Percentiles rank a stretch among this genome's conserved stretches.
Evolutionary conservation across 2,329 filamentous ascomycete genomes (phyloP).

Genomic region (Endocalyx cinctus): DNA sequence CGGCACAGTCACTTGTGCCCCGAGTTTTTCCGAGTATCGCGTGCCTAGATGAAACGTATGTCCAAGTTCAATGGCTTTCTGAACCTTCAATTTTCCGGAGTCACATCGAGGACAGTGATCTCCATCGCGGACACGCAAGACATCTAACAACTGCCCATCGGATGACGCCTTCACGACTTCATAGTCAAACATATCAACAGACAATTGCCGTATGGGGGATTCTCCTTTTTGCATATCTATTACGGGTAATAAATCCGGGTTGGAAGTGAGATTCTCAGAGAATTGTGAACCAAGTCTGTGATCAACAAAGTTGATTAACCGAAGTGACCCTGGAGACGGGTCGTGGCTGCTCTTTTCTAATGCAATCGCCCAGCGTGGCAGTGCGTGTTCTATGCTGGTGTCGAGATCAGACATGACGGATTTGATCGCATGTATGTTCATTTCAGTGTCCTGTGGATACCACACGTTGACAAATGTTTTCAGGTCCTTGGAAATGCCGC

Average conservation of each 20-base stretch:
- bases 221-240: no score
- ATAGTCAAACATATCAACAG: no score
- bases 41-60: slow-evolving; percentile 95
- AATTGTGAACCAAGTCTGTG: slow-evolving; percentile 26
- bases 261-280: slow-evolving; percentile 8
- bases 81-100: slow-evolving; percentile 56
- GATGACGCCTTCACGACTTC: no score
- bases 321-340: slow-evolving; percentile 9
- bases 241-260: no score
- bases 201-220: no score
- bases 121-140: slow-evolving; percentile 61
- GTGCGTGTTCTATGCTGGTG: slow-evolving; percentile 59
- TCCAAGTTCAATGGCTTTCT: slow-evolving; percentile 80
- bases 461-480: slow-evolving; percentile 66
- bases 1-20: slow-evolving; percentile 54
- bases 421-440: slow-evolving; percentile 60
- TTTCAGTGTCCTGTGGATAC: slow-evolving; percentile 44
- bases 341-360: slow-evolving; percentile 17
- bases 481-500: slow-evolving; percentile 63
- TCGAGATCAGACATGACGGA: slow-evolving; percentile 63
- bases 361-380: slow-evolving; percentile 46
- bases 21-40: slow-evolving; percentile 74
- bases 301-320: slow-evolving; percentile 25
- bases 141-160: slow-evolving; percentile 44
- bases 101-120: slow-evolving; percentile 71